Percentiles rank a stretch among this genome's conserved stretches.
phyloP scores from a whole-genome alignment of 225 moss, liverwort and hornwort genomes.

The Physcomitrium patens region DNA sequence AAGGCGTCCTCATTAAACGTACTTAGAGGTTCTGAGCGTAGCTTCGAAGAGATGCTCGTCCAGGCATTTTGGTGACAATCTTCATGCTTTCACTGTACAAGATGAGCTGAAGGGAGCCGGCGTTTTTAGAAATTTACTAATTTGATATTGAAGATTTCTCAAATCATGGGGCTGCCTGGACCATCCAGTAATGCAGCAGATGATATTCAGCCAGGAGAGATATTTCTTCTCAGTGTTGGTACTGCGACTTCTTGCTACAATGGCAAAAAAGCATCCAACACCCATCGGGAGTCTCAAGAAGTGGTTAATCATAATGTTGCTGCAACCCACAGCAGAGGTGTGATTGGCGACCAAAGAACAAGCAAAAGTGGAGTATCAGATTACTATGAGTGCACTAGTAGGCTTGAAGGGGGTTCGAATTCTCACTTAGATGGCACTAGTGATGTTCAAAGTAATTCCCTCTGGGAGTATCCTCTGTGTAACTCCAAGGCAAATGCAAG shows the following conservation, averaged over 20 bases:
- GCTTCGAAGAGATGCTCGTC: background rate
- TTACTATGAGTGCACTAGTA: conserved; percentile 57
- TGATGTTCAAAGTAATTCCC: conserved; percentile 45
- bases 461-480: conserved; percentile 62
- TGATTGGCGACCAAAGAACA: conserved; percentile 30
- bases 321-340: conserved; percentile 28
- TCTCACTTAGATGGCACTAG: conserved; percentile 32
- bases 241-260: conserved; percentile 15
- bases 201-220: conserved; percentile 34
- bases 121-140: background rate
- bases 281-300: conserved; percentile 38
- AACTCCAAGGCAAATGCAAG: conserved; percentile 33
- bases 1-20: background rate
- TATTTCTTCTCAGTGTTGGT: conserved; percentile 36
- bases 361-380: conserved; percentile 51
- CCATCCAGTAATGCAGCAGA: conserved; percentile 43
- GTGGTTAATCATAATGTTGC: conserved; percentile 13
- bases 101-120: conserved; percentile 1
- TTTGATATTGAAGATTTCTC: background rate
- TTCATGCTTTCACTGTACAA: background rate
- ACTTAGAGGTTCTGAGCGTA: conserved; percentile 19
- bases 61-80: conserved; percentile 13
- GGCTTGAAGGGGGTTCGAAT: conserved; percentile 39
- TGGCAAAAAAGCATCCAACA: conserved; percentile 26
- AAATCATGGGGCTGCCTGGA: conserved; percentile 62